Conservation (phyloP, 139 green algal genomes). For the Yamagishiella unicocca region DNA sequence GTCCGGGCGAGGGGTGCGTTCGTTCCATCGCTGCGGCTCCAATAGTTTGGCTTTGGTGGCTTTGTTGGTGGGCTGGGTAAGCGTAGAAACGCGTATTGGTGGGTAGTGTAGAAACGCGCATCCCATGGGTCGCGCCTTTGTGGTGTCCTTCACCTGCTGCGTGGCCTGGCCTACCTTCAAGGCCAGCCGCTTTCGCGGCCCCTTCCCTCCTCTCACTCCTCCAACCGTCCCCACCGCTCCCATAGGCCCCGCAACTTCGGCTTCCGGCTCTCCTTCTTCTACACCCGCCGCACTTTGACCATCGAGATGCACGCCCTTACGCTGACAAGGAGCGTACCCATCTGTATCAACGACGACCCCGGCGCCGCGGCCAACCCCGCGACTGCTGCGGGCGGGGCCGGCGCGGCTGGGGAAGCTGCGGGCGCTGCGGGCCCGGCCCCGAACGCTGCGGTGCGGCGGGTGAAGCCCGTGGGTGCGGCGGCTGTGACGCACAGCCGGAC, state of each 20-base stretch:
- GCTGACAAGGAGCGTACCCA: conserved; percentile 8
- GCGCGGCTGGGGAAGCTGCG: too few relatives aligned
- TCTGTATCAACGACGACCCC: not conserved
- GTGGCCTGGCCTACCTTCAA: not conserved
- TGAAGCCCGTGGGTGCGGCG: not conserved
- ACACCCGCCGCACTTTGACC: conserved; percentile 13
- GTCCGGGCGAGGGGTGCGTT: too few relatives aligned
- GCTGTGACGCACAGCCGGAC: not conserved
- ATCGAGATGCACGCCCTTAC: conserved; percentile 8
- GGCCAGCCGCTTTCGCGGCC: not conserved
- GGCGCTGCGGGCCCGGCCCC: not conserved
- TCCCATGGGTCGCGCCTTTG: too few relatives aligned
- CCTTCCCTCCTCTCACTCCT: not conserved
- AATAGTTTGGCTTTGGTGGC: too few relatives aligned
- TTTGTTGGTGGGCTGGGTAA: too few relatives aligned
- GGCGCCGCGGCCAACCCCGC: not conserved
- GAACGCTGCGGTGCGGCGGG: not conserved
- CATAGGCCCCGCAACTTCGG: conserved; percentile 14
- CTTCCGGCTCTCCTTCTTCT: conserved; percentile 5
- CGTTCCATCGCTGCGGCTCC: too few relatives aligned
- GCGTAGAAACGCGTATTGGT: too few relatives aligned
- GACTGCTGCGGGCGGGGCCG: not conserved
- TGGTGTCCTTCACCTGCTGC: too few relatives aligned
- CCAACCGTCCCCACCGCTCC: not conserved
- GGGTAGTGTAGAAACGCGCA: too few relatives aligned